These are phyloP conservation scores for Phyllosticta citribraziliensis DNA, from an alignment of 2,329 filamentous ascomycete species.

Conservation along the genomic window DNA sequence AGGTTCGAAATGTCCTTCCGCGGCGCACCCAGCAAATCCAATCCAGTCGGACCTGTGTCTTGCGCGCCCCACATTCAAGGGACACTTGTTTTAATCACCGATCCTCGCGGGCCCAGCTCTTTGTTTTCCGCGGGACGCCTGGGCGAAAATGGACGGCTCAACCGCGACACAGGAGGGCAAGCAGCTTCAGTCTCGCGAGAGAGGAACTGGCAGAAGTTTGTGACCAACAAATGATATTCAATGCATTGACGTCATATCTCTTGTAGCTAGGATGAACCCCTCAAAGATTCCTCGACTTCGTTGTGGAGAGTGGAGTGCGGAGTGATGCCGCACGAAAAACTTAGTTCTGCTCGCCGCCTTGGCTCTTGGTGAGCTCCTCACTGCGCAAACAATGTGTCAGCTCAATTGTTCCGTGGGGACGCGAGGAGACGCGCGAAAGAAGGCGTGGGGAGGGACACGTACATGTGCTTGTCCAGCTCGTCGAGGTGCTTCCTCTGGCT, in stretches of 20 bases:
- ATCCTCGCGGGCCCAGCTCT: no score
- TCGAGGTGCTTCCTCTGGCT: conserved; percentile 77
- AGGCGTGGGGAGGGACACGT: conserved; percentile 27
- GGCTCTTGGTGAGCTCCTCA: conserved; percentile 65
- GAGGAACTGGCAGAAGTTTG: neutral
- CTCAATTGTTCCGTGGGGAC: neutral
- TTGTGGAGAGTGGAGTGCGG: neutral
- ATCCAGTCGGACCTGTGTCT: no score
- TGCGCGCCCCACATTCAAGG: no score
- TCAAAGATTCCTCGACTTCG: neutral
- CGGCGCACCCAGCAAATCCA: neutral
- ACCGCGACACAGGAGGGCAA: no score
- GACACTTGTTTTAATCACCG: no score
- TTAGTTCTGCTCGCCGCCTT: conserved; percentile 49
- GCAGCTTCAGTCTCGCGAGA: neutral
- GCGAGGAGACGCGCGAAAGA: neutral
- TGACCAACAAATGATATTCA: neutral
- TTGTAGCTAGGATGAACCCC: neutral
- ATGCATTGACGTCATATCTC: neutral
- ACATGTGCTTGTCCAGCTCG: conserved; percentile 83
- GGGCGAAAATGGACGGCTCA: no score
- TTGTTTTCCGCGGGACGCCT: no score
- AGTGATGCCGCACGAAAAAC: neutral
- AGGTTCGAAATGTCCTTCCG: neutral
- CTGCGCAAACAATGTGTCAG: conserved; percentile 35